phyloP scores from a whole-genome alignment of 441 rosid genomes.

The Adansonia gregorii region DNA sequence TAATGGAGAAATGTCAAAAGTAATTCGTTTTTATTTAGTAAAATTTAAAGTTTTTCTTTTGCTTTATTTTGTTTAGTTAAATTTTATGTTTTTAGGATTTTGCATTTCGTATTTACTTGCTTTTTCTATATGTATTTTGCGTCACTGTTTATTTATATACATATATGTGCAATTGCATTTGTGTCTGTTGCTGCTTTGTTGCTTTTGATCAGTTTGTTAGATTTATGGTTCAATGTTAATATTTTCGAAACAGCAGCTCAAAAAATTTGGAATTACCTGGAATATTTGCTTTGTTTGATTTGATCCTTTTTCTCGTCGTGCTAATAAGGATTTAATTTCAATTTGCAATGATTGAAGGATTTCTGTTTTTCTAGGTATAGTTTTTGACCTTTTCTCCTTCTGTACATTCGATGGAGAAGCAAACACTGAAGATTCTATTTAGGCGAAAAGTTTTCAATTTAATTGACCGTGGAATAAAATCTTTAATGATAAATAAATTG shows the following conservation, averaged over 20 bases:
- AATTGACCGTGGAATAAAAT: background rate
- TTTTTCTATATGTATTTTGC: background rate
- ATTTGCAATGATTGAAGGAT: background rate
- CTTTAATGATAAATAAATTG: background rate
- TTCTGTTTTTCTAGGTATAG: background rate
- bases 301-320: background rate
- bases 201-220: background rate
- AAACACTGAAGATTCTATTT: background rate
- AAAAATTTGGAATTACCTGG: constrained; percentile 5
- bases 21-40: background rate
- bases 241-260: background rate
- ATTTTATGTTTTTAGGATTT: background rate
- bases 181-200: background rate
- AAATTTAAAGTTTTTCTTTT: background rate
- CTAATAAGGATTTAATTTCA: background rate
- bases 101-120: background rate
- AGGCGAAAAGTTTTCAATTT: background rate
- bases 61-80: background rate
- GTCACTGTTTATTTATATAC: background rate
- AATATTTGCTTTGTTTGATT: background rate
- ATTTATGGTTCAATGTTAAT: background rate
- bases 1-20: background rate
- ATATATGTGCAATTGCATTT: background rate
- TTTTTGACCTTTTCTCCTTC: background rate
- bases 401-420: background rate